phyloP scores from a whole-genome alignment of 352 stramenopile genomes.

The Phytophthora meadii region DNA sequence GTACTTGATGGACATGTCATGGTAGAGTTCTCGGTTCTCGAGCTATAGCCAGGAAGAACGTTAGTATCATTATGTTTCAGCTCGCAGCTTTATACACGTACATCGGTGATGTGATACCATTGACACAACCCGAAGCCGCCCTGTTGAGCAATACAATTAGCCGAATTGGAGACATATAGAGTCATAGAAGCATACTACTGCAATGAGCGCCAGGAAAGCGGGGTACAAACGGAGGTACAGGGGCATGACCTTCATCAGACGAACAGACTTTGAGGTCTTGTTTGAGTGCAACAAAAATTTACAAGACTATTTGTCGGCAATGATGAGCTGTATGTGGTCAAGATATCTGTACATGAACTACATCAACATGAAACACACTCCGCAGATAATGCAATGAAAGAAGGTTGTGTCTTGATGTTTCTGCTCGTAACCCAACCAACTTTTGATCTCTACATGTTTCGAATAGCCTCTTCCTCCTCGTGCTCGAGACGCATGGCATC shows the following conservation, averaged over 20 bases:
- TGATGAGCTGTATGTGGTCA: too few relatives aligned
- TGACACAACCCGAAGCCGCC: slow-evolving; percentile 50
- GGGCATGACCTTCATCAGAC: slow-evolving; percentile 6
- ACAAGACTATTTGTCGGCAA: too few relatives aligned
- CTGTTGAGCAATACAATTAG: slow-evolving; percentile 19
- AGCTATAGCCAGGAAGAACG: slow-evolving; percentile 22
- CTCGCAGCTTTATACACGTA: slow-evolving; percentile 12
- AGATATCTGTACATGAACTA: too few relatives aligned
- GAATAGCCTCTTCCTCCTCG: slow-evolving; percentile 78
- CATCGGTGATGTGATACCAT: slow-evolving; percentile 63
- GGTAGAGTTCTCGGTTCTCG: slow-evolving; percentile 39
- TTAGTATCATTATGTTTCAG: neutral
- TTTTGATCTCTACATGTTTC: slow-evolving; percentile 58
- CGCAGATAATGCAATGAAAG: slow-evolving; percentile 5
- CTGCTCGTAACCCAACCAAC: slow-evolving; percentile 1
- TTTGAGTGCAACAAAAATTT: neutral
- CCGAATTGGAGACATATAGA: too few relatives aligned
- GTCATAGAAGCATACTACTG: slow-evolving; percentile 23
- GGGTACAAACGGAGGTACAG: slow-evolving; percentile 45
- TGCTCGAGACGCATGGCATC: slow-evolving; percentile 87
- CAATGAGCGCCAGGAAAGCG: slow-evolving; percentile 30
- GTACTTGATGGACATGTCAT: slow-evolving; percentile 67
- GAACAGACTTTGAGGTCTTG: slow-evolving; percentile 2
- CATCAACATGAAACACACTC: too few relatives aligned
- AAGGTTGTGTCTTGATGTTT: slow-evolving; percentile 2